Percentiles rank a stretch among this genome's conserved stretches.
These are phyloP conservation scores for Neolecta irregularis DNA, from an alignment of 1,139 yeast genomes.

Conservation along the genomic window DNA sequence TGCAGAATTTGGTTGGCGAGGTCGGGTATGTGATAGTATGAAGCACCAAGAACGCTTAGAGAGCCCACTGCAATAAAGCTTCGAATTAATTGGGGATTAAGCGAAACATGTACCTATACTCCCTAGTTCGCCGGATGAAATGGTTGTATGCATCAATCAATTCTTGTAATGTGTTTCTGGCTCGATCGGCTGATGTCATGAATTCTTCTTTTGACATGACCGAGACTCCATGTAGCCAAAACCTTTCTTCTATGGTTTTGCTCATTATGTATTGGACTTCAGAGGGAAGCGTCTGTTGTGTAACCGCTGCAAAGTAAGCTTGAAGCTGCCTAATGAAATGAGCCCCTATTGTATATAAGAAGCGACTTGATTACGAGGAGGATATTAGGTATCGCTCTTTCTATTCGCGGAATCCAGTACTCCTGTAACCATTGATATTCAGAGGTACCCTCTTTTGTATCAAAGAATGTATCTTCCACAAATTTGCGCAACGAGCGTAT, in stretches of 20 bases:
- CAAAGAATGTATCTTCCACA: slow-evolving; percentile 84
- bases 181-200: slow-evolving; percentile 84
- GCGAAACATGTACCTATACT: slow-evolving; percentile 49
- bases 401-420: slow-evolving; percentile 86
- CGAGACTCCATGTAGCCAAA: slow-evolving; percentile 97
- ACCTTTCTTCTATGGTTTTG: slow-evolving; percentile 78
- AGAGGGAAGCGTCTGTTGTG: slow-evolving; percentile 37
- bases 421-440: slow-evolving; percentile 57
- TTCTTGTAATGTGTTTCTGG: slow-evolving; percentile 83
- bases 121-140: slow-evolving; percentile 84
- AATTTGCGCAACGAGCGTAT: slow-evolving; percentile 89
- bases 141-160: slow-evolving; percentile 99
- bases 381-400: slow-evolving; percentile 82
- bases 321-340: slow-evolving; percentile 3
- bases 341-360: slow-evolving; percentile 68
- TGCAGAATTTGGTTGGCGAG: slow-evolving; percentile 65
- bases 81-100: background rate
- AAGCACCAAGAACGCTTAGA: slow-evolving; percentile 75
- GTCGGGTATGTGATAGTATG: slow-evolving; percentile 73
- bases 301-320: background rate
- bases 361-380: slow-evolving; percentile 75
- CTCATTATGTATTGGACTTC: slow-evolving; percentile 84
- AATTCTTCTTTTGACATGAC: slow-evolving; percentile 89
- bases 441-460: slow-evolving; percentile 49
- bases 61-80: slow-evolving; percentile 59